phyloP scores from a whole-genome alignment of 176 grass and related monocot species.

The Olyra latifolia region DNA sequence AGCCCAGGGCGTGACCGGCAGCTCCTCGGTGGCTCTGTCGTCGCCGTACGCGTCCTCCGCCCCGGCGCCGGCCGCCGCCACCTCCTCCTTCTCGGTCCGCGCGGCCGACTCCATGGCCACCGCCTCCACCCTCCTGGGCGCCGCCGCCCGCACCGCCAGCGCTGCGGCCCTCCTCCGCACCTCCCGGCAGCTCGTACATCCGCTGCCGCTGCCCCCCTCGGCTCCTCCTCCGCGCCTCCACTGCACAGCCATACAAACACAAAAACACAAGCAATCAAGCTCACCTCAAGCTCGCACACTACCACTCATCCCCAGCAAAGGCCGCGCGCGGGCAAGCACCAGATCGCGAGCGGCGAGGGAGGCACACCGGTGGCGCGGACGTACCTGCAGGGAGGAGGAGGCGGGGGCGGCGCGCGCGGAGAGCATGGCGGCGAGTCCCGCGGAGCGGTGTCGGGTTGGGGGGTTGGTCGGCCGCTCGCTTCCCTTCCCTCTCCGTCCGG shows the following conservation, averaged over 20 bases:
- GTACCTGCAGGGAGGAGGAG: conserved; percentile 33
- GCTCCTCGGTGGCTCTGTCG: conserved; percentile 67
- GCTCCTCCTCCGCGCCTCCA: conserved; percentile 41
- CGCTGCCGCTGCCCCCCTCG: conserved; percentile 32
- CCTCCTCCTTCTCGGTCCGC: conserved; percentile 29
- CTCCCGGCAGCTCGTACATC: conserved; percentile 39
- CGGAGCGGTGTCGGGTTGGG: neutral
- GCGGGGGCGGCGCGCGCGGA: conserved; percentile 27
- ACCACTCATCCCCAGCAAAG: neutral
- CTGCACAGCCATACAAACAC: conserved; percentile 15
- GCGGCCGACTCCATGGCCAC: conserved; percentile 34
- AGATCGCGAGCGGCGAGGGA: neutral
- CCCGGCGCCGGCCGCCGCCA: conserved; percentile 26
- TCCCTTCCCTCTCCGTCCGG: conserved; percentile 3
- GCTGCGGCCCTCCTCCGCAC: conserved; percentile 37
- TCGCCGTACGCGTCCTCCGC: conserved; percentile 56
- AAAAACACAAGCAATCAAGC: neutral
- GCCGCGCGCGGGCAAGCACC: neutral
- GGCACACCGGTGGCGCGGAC: neutral
- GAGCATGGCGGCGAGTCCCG: conserved; percentile 42
- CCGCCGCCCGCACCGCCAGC: conserved; percentile 32
- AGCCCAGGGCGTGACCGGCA: conserved; percentile 79
- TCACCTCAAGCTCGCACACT: neutral
- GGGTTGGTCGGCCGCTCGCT: neutral
- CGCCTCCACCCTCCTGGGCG: conserved; percentile 43